Evolutionary conservation across 78 protist species (phyloP), one percentile per base, ranked within the genome.

Genomic region (Creolimax fragrantissima): DNA sequence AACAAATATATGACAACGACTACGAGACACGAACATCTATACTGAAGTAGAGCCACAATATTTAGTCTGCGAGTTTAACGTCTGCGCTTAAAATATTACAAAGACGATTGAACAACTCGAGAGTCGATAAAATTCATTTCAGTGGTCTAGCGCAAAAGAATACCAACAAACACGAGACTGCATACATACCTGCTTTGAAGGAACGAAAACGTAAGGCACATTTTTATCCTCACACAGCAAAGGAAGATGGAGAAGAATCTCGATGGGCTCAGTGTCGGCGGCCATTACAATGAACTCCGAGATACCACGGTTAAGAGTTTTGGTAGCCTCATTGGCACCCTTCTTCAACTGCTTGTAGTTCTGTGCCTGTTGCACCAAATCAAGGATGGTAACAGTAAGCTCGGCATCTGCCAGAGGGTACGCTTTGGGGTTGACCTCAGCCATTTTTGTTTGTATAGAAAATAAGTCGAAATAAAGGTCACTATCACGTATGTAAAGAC

Each of bases 261-360:
- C 99, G 7, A 99, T 92, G 81, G 99, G 99, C 93, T 97, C 98
- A 36, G 99, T 93, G 94, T 99, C 99, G 41, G 99, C 99, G 5
- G 99, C 99, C 93, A 99, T 88, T 41, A 99, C 92, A 88, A 99
- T 95, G 41, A 99, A 89, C 94, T 98, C 99, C 35, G 99, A 93
- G 42, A 94, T 95, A 41, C 97, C 96, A 35, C 99, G 95, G 95
- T 98, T 98, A 41, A 99, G 98, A 11, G 99, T 81, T 96, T 99
- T 99, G 95, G 99, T 98, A 42, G 98, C 99, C 94, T 98, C 99
- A 96, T 98, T 98, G n/a, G 99, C 99, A 35, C 99, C 99, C 96
- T 97, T 98, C 89, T 94, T 93, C 44, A 98, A 89, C 96, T 98
- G 99, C 85, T 95, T 94, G 96, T 94, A 96, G 95, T 97, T 92